Base-by-base conservation (phyloP, 306 rosid species). In the Vigna trinervia region DNA sequence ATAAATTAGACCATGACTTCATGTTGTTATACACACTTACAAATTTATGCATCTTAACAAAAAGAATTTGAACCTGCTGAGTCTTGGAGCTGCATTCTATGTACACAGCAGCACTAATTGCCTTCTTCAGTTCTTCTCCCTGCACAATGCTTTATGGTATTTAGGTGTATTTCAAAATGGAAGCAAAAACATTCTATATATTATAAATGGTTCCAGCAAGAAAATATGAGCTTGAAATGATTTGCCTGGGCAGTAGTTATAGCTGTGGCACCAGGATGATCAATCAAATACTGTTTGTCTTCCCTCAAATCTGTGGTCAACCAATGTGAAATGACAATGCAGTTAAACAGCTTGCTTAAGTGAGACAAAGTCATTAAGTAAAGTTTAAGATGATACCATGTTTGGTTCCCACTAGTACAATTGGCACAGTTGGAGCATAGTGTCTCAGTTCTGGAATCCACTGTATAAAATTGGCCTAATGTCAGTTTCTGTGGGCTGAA, bases 301-400 rank as follows among this genome's bases (percentile, higher is more conserved):
- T 63, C 69, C 48, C 69, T 36, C 48, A 63, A 63, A 63, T 63
- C 69, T 63, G 48, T 38, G 15, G 3, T 63, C 28, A 36, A 34
- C 26, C 46, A 62, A 62, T 2, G 6, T 61, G 1, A 62, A 34
- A 63, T 36, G 45, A 34, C 46, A 63, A 63, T 36, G 48, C 3
- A 8, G 48, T 14, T 38, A 17, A 38, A 63, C 4, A n/a, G 36
- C 48, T 63, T 38, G 68, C 22, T 17, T 63, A 38, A 17, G 5
- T 63, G 50, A 63, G 9, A 15, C 8, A 13, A 36, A 63, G 17
- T 36, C 23, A 8, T 17, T 63, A n/a, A 36, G 46, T 36, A 36
- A 62, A n/a, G 69, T 62, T 62, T 62, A 34, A 62, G 46, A 36
- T n/a, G 69, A 63, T 63, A 63, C 69, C 69, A 63, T 38, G 69